Conservation (phyloP, 2,329 filamentous ascomycete species). For the Berkeleyomyces rouxiae region DNA sequence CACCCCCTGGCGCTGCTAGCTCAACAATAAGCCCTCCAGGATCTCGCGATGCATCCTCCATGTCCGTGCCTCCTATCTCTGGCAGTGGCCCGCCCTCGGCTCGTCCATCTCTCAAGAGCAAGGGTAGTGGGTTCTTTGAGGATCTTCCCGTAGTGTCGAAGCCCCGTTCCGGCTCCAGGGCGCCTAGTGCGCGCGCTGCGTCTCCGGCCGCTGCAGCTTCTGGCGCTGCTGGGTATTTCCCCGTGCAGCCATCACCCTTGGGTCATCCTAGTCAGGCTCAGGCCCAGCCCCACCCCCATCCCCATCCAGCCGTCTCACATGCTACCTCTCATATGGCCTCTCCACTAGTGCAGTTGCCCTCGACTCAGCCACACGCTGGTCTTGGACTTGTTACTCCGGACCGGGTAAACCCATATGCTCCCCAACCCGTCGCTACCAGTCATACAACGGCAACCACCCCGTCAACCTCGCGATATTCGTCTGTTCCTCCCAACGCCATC, state of each 20-base stretch:
- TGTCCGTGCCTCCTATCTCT: slow-evolving; percentile 17
- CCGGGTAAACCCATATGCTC: slow-evolving; percentile 36
- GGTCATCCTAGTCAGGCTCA: slow-evolving; percentile 15
- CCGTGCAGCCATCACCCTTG: slow-evolving; percentile 17
- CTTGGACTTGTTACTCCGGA: slow-evolving; percentile 35
- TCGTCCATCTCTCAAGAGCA: slow-evolving; percentile 22
- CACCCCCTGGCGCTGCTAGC: not conserved
- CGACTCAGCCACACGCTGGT: slow-evolving; percentile 13
- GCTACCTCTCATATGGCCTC: not conserved
- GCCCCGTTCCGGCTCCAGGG: slow-evolving; percentile 43
- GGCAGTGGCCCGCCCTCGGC: slow-evolving; percentile 17
- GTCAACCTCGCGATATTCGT: slow-evolving; percentile 41
- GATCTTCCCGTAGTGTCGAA: slow-evolving; percentile 50
- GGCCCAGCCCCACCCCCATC: slow-evolving; percentile 4
- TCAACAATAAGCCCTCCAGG: slow-evolving; percentile 15
- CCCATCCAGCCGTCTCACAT: not conserved
- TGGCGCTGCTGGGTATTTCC: slow-evolving; percentile 15
- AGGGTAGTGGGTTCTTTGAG: slow-evolving; percentile 54
- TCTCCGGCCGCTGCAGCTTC: slow-evolving; percentile 24
- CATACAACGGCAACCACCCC: slow-evolving; percentile 21
- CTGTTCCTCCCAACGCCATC: slow-evolving; percentile 29
- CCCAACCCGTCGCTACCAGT: not conserved
- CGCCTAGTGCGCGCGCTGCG: slow-evolving; percentile 25
- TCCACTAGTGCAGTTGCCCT: not conserved
- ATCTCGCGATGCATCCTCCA: slow-evolving; percentile 10